Conservation (phyloP, 2,329 filamentous ascomycete species). For the Mycosphaerella sp. region DNA sequence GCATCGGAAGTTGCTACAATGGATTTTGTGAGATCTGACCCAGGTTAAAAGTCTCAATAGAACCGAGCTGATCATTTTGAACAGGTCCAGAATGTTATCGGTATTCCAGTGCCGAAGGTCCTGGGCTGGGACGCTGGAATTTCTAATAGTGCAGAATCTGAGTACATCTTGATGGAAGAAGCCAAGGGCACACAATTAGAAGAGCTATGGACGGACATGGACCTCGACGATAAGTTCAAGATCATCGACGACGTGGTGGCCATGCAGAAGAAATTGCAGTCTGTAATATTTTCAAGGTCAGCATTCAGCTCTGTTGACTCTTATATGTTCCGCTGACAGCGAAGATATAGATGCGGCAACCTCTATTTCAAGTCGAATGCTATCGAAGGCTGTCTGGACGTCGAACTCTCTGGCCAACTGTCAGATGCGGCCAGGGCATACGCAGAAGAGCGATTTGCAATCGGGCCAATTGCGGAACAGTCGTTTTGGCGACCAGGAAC, state of each 20-base stretch:
- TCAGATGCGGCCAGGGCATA: constrained; percentile 28
- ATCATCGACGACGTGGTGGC: constrained; percentile 33
- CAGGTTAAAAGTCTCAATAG: too few species aligned
- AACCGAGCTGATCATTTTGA: too few species aligned
- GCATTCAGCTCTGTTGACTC: too few species aligned
- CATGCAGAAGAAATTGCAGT: constrained; percentile 36
- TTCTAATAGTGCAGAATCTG: constrained; percentile 24
- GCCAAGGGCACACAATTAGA: constrained; percentile 29
- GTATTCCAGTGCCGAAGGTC: constrained; percentile 25
- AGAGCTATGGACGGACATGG: constrained; percentile 29
- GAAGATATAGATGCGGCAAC: constrained; percentile 34
- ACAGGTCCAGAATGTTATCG: not conserved
- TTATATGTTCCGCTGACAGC: too few species aligned
- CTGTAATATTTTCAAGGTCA: constrained; percentile 28
- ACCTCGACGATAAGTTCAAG: constrained; percentile 24
- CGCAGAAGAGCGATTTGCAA: constrained; percentile 33
- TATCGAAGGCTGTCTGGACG: constrained; percentile 30
- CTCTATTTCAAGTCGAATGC: constrained; percentile 35
- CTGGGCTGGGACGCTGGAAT: constrained; percentile 21
- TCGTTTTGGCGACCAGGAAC: constrained; percentile 36
- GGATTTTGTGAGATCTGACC: not conserved
- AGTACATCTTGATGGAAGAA: constrained; percentile 32
- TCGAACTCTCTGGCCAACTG: not conserved
- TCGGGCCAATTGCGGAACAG: constrained; percentile 36
- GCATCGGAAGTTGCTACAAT: constrained; percentile 12